A percentile compares a stretch with the other conserved stretches of the same genome.
Evolutionary conservation across 2,329 filamentous ascomycete species (phyloP).

Genomic region (Colletotrichum sp.): DNA sequence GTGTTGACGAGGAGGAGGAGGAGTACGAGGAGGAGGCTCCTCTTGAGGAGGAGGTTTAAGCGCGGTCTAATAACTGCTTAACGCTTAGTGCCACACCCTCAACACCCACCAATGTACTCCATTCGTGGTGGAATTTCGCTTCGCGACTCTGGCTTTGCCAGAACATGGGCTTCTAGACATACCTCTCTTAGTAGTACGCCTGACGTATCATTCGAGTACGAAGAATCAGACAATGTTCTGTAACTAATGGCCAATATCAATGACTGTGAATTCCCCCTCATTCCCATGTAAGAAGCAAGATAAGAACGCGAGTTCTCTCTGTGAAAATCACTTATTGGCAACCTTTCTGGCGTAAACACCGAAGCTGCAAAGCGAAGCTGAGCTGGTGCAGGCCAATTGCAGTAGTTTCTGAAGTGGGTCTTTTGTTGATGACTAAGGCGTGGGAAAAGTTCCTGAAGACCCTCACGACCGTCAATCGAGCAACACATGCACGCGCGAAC

Average conservation of each 20-base stretch:
- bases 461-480: neutral
- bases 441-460: constrained; percentile 28
- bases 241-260: neutral
- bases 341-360: neutral
- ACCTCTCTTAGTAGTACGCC: constrained; percentile 38
- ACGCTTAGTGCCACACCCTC: neutral
- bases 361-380: neutral
- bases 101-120: neutral
- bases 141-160: constrained; percentile 26
- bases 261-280: neutral
- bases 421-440: constrained; percentile 34
- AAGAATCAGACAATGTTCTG: constrained; percentile 28
- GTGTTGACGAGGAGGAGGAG: constrained; percentile 96
- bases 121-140: constrained; percentile 23
- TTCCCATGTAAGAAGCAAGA: neutral
- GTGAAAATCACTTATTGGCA: neutral
- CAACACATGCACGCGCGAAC: neutral
- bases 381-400: neutral
- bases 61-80: neutral
- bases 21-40: constrained; percentile 89
- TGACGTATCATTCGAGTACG: constrained; percentile 34
- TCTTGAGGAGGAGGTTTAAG: constrained; percentile 71
- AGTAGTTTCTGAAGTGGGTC: neutral
- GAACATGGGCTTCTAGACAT: constrained; percentile 44
- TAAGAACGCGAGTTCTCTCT: neutral